Evolutionary conservation across 2,329 filamentous ascomycete species (phyloP), one percentile per base, ranked within the genome.

Genomic region (Myriosclerotinia curreyana): DNA sequence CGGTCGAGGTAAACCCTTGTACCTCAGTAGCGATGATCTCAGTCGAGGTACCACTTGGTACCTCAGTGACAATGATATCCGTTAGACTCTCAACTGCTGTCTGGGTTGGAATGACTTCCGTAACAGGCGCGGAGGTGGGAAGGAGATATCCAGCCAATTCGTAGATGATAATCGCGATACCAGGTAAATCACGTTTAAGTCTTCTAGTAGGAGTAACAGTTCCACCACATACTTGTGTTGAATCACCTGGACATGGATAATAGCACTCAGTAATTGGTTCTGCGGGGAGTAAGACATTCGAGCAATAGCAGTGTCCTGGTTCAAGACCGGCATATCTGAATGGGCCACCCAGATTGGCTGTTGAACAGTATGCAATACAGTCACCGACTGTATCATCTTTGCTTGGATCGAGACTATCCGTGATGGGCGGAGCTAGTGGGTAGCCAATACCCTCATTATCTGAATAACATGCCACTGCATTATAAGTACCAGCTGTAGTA

Each of bases 281-380:
- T n/a, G 42, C 31, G 14, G 9, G 6, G 5, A 55, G n/a, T 5
- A 28, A 15, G 9, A 5, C 8, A 11, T 62, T 49, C 2, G 60
- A 54, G 7, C 60, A 62, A 25, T 49, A 62, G 20, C 60, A 62
- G 17, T 55, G 60, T 20, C 60, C 60, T 28, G 60, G 60, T 15
- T 36, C 60, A 3, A 62, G 38, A 46, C 31, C 60, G 14, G 40
- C 31, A 48, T 56, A 62, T n/a, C 22, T 38, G 40, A 56, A 62
- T 28, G 38, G n/a, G 5, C 22, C 22, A 5, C 50, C 60, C n/a
- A 9, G 15, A 56, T 62, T 15, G 6, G 28, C 38, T 46, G 60
- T 56, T 5, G 40, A 62, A 53, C 60, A 62, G n/a, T 25, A 38
- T 22, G 3, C 7, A n/a, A 9, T 11, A 15, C 60, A 62, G 28